Base-by-base conservation (phyloP, 176 grass and related monocot genomes). In the Cenchrus americanus region DNA sequence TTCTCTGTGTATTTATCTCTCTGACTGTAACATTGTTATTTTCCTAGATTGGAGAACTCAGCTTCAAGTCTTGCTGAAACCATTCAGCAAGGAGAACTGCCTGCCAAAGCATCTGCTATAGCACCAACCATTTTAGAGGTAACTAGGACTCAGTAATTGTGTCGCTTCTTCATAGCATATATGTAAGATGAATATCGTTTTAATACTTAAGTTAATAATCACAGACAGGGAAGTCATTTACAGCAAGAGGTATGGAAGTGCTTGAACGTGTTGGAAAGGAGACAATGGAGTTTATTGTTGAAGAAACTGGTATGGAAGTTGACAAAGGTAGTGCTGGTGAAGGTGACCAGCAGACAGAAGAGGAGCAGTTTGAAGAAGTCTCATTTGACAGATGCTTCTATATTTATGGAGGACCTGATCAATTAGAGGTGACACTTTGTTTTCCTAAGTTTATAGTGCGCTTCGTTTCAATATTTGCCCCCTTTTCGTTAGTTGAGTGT, bases 341-440 rank as follows among this genome's bases (percentile, higher is more conserved):
- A 64, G 89, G 60, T 71, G 87, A 92, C 37, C 83, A 83, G 71
- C 80, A 89, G 65, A 78, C 73, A 40, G 96, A 95, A 86, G 93
- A 94, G 62, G 91, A 96, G 61, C 89, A 91, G n/a, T 89, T 92
- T 80, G 96, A 99, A 90, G 96, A 99, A 80, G 85, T 87, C 17
- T 96, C 96, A 74, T 99, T 99, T 48, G 96, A 99, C 54, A 87
- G 96, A 87, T 99, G 93, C 84, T 99, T 99, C 82, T 99, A 96
- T 73, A 99, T 99, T 78, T 99, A 99, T 89, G 96, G 96, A 59
- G 96, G 96, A 46, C 96, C 96, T 81, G 96, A 99, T 92, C 93
- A 96, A 59, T 87, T 99, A 19, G 93, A 99, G 93, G 95, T 94
- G 60, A 14, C 58, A 22, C 53, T 85, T 76, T 80, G 22, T 86